Percentiles rank a stretch among this genome's conserved stretches.
Conservation (phyloP, 2,329 filamentous ascomycete genomes). For the Dactylellina leptospora region DNA sequence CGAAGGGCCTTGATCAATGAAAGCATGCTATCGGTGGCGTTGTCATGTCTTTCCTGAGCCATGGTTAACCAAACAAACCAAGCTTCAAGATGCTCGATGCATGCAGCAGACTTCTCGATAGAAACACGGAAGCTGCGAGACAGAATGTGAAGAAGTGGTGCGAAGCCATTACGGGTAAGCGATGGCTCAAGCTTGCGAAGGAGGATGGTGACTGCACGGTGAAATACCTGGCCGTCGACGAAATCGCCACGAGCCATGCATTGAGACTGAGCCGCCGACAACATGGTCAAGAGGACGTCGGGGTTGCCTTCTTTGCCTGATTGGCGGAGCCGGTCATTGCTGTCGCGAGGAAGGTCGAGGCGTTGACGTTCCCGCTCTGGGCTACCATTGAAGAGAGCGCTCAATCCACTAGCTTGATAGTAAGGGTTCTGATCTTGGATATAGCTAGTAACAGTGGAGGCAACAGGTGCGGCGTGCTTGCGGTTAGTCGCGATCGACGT, state of each 20-base stretch:
- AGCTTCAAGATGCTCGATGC: conserved; percentile 79
- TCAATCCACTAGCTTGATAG: conserved; percentile 40
- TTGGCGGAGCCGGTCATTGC: conserved; percentile 40
- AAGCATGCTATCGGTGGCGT: conserved; percentile 78
- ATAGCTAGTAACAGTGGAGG: conserved; percentile 53
- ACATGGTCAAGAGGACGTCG: conserved; percentile 73
- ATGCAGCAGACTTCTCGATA: conserved; percentile 73
- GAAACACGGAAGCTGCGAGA: conserved; percentile 75
- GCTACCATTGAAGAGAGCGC: conserved; percentile 48
- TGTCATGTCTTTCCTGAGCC: conserved; percentile 79
- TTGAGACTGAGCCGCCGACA: conserved; percentile 77
- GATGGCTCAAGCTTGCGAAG: conserved; percentile 72
- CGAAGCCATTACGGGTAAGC: conserved; percentile 73
- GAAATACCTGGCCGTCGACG: conserved; percentile 83
- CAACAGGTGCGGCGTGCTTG: conserved; percentile 48
- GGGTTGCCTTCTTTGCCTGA: conserved; percentile 50
- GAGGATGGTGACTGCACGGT: conserved; percentile 76
- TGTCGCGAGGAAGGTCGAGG: conserved; percentile 44
- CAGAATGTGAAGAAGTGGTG: conserved; percentile 77
- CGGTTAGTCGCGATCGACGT: conserved; percentile 49
- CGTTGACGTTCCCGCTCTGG: conserved; percentile 49
- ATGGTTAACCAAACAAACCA: conserved; percentile 86
- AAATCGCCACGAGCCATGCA: conserved; percentile 83
- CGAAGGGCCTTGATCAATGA: conserved; percentile 76
- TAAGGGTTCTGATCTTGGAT: conserved; percentile 53